A percentile compares a stretch with the other conserved stretches of the same genome.
Conservation (phyloP, 2,329 filamentous ascomycete species). For the Huntiella omanensis region DNA sequence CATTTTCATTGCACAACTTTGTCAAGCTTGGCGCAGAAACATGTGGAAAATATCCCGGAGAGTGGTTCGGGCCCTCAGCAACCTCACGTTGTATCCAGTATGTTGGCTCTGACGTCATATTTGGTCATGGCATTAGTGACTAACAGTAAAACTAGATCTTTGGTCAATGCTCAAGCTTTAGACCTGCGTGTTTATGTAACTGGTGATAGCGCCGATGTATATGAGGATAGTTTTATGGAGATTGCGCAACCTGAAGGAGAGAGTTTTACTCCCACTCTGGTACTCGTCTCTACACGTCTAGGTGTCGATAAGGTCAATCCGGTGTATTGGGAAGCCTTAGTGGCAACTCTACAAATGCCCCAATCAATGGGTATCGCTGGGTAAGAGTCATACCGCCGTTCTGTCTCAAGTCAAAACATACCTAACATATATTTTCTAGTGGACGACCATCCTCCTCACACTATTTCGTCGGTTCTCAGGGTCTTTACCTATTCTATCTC, state of each 20-base stretch:
- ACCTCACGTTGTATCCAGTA: slow-evolving; percentile 88
- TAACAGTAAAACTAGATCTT: slow-evolving; percentile 34
- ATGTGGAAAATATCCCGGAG: slow-evolving; percentile 86
- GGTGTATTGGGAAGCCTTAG: slow-evolving; percentile 88
- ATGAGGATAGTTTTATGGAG: slow-evolving; percentile 70
- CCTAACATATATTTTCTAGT: slow-evolving; percentile 24
- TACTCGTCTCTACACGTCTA: slow-evolving; percentile 72
- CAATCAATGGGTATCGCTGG: slow-evolving; percentile 95
- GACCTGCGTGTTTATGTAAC: slow-evolving; percentile 71
- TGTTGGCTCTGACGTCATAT: slow-evolving; percentile 18
- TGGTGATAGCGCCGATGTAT: slow-evolving; percentile 78
- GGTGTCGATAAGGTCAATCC: slow-evolving; percentile 90
- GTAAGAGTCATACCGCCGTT: slow-evolving; percentile 28
- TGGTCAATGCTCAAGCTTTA: slow-evolving; percentile 47
- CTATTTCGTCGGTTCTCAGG: slow-evolving; percentile 43
- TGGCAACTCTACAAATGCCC: slow-evolving; percentile 62
- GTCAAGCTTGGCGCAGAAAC: slow-evolving; percentile 70
- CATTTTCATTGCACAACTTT: slow-evolving; percentile 90
- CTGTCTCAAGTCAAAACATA: slow-evolving; percentile 1
- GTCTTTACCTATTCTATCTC: slow-evolving; percentile 74
- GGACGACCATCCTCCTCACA: slow-evolving; percentile 78
- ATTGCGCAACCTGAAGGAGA: slow-evolving; percentile 50
- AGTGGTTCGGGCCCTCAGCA: slow-evolving; percentile 98
- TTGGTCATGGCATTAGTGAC: neutral
- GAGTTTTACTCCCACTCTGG: slow-evolving; percentile 62